Conservation (phyloP, 148 eudicot species). For the Selenicereus undatus region DNA sequence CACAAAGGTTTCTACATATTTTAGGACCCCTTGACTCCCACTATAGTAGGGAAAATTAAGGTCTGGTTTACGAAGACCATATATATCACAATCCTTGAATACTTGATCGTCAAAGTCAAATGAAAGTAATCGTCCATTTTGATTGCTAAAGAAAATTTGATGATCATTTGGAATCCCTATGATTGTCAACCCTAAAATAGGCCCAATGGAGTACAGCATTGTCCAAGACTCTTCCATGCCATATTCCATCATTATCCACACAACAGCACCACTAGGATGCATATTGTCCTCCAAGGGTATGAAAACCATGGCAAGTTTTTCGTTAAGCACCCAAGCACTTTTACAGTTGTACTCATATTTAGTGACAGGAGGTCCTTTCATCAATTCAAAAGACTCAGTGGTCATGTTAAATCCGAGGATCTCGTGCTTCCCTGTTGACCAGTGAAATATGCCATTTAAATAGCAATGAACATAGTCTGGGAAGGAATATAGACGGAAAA, state of each 20-base stretch:
- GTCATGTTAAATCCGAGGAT: background rate
- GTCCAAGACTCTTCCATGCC: slow-evolving; percentile 8
- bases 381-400: background rate
- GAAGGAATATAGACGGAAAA: background rate
- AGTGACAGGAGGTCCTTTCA: background rate
- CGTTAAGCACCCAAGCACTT: no score
- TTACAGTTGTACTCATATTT: no score
- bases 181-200: background rate
- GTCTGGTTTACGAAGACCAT: background rate
- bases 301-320: no score
- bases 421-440: background rate
- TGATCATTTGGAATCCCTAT: background rate
- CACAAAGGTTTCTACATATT: slow-evolving; percentile 2
- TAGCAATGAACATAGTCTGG: background rate
- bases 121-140: background rate
- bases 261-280: no score
- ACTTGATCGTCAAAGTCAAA: background rate
- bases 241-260: slow-evolving; percentile 12
- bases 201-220: background rate
- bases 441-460: slow-evolving; percentile 10
- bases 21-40: background rate
- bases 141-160: background rate
- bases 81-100: background rate
- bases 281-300: background rate
- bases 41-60: no score